A percentile compares a stretch with the other conserved stretches of the same genome.
Evolutionary conservation across 495 filamentous ascomycete genomes (phyloP).

Genomic region (Niebla homalea): DNA sequence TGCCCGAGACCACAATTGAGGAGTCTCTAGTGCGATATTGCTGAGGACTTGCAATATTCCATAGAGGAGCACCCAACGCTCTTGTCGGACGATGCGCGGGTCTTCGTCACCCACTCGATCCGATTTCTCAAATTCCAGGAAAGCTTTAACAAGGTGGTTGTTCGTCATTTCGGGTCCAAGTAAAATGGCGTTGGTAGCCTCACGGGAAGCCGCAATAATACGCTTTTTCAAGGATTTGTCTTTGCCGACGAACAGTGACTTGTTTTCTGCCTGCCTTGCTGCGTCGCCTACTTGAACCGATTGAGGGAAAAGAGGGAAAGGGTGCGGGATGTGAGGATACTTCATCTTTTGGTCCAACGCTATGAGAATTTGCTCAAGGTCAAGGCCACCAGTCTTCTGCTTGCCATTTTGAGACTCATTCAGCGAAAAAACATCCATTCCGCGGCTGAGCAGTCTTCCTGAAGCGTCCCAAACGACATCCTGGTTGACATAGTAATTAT

Average conservation of each 20-base stretch:
- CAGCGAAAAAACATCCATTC: not conserved
- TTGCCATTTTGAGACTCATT: not conserved
- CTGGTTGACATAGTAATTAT: slow-evolving; percentile 55
- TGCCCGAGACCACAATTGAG: slow-evolving; percentile 39
- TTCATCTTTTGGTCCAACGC: slow-evolving; percentile 47
- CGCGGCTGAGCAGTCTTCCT: too few relatives aligned
- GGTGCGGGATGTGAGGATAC: slow-evolving; percentile 50
- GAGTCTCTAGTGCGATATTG: slow-evolving; percentile 47
- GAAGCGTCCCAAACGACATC: slow-evolving; percentile 44
- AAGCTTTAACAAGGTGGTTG: slow-evolving; percentile 40
- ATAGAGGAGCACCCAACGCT: slow-evolving; percentile 61
- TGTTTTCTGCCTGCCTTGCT: not conserved
- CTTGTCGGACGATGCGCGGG: slow-evolving; percentile 41
- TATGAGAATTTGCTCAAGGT: slow-evolving; percentile 3
- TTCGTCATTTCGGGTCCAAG: slow-evolving; percentile 28
- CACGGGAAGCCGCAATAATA: slow-evolving; percentile 45
- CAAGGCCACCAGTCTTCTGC: not conserved
- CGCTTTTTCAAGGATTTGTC: slow-evolving; percentile 21
- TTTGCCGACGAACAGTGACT: slow-evolving; percentile 4
- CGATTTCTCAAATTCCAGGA: slow-evolving; percentile 45
- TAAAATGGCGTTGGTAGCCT: slow-evolving; percentile 49
- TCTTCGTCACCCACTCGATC: slow-evolving; percentile 33
- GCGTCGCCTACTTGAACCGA: not conserved
- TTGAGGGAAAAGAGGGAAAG: slow-evolving; percentile 41
- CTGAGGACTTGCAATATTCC: slow-evolving; percentile 53